Conservation (phyloP, 768 basidiomycete species). For the Phanerochaete sordida region DNA sequence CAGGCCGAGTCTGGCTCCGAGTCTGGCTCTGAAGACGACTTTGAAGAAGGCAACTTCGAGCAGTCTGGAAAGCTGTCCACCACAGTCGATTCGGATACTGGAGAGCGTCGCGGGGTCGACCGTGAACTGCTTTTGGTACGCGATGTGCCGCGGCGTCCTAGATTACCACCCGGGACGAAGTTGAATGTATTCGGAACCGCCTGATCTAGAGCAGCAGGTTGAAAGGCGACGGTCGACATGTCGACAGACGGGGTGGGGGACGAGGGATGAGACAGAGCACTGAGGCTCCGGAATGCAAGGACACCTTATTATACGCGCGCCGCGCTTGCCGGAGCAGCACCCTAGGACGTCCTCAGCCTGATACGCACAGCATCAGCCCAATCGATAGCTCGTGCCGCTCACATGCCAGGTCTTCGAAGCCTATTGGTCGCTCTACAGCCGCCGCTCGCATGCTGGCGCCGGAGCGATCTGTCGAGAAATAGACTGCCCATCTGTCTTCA, state of each 20-base stretch:
- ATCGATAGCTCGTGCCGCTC: neutral
- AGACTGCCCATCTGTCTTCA: no score
- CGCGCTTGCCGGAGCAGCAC: neutral
- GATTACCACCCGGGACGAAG: neutral
- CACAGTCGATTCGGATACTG: no score
- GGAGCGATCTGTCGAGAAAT: no score
- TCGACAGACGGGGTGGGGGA: neutral
- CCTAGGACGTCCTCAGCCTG: neutral
- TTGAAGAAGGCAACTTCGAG: no score
- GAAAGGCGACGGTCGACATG: neutral
- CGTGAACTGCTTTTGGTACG: no score
- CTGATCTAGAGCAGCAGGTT: neutral
- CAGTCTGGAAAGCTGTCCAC: no score
- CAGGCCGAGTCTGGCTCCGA: no score
- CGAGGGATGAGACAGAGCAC: neutral
- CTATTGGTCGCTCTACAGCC: neutral
- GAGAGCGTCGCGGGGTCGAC: no score
- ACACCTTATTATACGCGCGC: neutral
- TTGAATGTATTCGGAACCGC: neutral
- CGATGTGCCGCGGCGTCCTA: neutral
- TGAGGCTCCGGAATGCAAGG: neutral
- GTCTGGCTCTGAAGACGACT: no score
- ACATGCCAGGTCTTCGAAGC: neutral
- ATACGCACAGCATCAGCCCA: neutral
- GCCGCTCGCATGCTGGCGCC: no score